Evolutionary conservation across 1,284 basidiomycete species (phyloP).

Genomic region (Cutaneotrichosporon sp.): DNA sequence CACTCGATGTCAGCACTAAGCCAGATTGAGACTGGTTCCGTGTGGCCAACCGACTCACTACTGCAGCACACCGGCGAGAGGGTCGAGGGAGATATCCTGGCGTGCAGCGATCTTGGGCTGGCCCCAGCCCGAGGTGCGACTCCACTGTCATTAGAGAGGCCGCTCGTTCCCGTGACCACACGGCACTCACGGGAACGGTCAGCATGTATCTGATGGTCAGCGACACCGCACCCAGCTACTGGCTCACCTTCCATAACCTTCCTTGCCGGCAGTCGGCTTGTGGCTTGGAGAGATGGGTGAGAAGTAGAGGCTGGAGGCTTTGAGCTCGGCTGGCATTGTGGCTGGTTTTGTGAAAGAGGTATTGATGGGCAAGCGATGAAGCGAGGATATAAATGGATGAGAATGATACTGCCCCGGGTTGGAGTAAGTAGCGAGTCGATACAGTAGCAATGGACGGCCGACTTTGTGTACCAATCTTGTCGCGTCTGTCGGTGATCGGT

Average conservation of each 20-base stretch:
- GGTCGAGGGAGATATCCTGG: slow-evolving; percentile 42
- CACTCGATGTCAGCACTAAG: slow-evolving; percentile 17
- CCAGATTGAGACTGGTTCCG: neutral
- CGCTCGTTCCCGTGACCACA: neutral
- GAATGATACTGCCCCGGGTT: neutral
- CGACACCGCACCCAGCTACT: slow-evolving; percentile 24
- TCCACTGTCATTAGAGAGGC: slow-evolving; percentile 10
- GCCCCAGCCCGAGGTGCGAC: slow-evolving; percentile 42
- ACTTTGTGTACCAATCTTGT: neutral
- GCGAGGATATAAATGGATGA: neutral
- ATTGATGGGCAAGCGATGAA: neutral
- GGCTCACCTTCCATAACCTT: slow-evolving; percentile 30
- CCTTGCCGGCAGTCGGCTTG: slow-evolving; percentile 24
- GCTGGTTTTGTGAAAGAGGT: neutral
- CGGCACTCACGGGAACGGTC: slow-evolving; percentile 28
- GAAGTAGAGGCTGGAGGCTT: slow-evolving; percentile 44
- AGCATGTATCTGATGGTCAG: slow-evolving; percentile 36
- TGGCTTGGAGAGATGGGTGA: slow-evolving; percentile 41
- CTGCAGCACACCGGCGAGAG: slow-evolving; percentile 47
- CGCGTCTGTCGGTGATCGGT: neutral
- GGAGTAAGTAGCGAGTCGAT: neutral
- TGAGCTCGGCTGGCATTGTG: slow-evolving; percentile 28
- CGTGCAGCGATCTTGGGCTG: slow-evolving; percentile 45
- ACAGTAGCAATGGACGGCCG: neutral
- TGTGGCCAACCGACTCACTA: slow-evolving; percentile 28